Evolutionary conservation across 306 rosid species (phyloP), one percentile per base, ranked within the genome.

Genomic region (Acacia crassicarpa): DNA sequence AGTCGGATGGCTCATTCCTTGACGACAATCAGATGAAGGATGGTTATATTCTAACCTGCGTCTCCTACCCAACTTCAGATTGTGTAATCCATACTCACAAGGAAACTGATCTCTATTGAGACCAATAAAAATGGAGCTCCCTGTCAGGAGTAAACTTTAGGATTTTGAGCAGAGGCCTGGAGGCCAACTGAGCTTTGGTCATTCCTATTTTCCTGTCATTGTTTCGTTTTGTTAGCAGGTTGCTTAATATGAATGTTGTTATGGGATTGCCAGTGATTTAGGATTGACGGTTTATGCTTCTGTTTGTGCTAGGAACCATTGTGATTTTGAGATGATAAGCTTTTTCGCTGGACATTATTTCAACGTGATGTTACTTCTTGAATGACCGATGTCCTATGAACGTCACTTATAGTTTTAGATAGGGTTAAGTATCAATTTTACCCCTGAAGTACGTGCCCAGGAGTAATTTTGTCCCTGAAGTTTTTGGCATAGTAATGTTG

Each of bases 71-170:
- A n/a, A 88, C 97, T 51, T 43, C 90, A 4, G 98, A 91, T 43
- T 75, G 82, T 84, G 92, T 92, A 79, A 94, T 94, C 84, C 88
- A 88, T 78, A 90, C 98, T 23, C 98, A 92, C 90, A 90, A 92
- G 89, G 98, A 94, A 87, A 67, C 62, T 22, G 97, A 92, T 3
- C 92, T 91, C 25, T 88, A 88, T 81, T 94, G 89, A 91, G 54
- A 20, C 67, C 17, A 35, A 63, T 25, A 16, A 45, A 45, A 53
- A 46, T n/a, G 54, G 51, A 77, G 80, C 67, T 23, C 45, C 23
- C 45, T 35, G 22, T 67, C n/a, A 32, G n/a, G 77, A 51, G 81
- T 75, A 58, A 58, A 70, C 3, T 70, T 70, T 6, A 35, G 71
- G 66, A 23, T 22, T 59, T 67, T 58, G 54, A 81, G 73, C 58